Evolutionary conservation across 306 rosid genomes (phyloP).

Genomic region (Casuarina glauca): DNA sequence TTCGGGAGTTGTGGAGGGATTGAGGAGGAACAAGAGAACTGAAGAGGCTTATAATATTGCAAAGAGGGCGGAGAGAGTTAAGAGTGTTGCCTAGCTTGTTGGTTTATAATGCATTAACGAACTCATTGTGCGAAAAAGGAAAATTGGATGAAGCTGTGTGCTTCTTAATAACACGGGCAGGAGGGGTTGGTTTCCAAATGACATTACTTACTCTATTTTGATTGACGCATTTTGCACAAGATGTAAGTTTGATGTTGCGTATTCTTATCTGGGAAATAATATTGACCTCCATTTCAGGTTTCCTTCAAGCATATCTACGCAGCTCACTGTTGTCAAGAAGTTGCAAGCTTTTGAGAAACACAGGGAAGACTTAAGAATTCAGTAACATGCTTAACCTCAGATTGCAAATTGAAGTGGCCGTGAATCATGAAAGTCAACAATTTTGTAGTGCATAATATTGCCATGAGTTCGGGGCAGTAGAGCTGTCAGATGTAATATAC

Average conservation of each 20-base stretch:
- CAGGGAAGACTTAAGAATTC: no score
- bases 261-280: conserved; percentile 50
- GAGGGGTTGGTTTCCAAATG: conserved; percentile 63
- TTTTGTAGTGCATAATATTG: no score
- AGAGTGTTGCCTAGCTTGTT: conserved; percentile 67
- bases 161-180: conserved; percentile 55
- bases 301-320: no score
- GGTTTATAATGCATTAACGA: conserved; percentile 64
- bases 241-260: conserved; percentile 64
- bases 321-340: no score
- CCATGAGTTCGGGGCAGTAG: no score
- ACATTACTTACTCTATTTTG: conserved; percentile 71
- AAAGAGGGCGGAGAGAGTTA: conserved; percentile 49
- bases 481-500: no score
- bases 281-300: no score
- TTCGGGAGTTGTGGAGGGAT: conserved; percentile 68
- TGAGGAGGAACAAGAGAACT: conserved; percentile 58
- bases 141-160: conserved; percentile 61
- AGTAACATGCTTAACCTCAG: no score
- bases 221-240: conserved; percentile 76
- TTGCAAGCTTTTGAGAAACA: conserved; percentile 42
- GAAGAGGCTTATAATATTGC: conserved; percentile 62
- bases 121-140: conserved; percentile 76
- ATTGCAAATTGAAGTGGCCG: no score
- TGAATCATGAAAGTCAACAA: no score